Base-by-base conservation (phyloP, 1,284 basidiomycete genomes). In the Wallemia ichthyophaga region DNA sequence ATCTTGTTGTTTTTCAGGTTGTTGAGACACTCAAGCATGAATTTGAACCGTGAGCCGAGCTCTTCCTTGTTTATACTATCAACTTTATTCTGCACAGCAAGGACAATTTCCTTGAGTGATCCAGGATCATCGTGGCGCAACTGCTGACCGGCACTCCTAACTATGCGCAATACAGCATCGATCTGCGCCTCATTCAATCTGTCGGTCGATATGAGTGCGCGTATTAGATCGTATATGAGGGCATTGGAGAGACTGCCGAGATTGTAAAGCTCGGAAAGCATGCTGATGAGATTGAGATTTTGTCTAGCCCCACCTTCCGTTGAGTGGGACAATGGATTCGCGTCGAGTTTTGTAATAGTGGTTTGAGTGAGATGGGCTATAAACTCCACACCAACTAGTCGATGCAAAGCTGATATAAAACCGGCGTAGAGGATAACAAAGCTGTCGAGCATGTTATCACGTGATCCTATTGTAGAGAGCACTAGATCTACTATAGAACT, bases 251-350 rank as follows among this genome's bases (percentile, higher is more conserved):
- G 77, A 25, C 96, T 85, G 69, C 87, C 84, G 66, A 95, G 85
- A 68, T 96, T 96, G 73, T 96, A 96, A 32, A 98, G 72, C 67
- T 96, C 87, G 1, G 87, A 84, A 24, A 95, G 73, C 9, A 98
- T 75, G 0, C 86, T 79, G 28, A 91, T 75, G 27, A 99, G 71
- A 68, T 98, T 98, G 19, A 83, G 79, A 62, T 81, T 82, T 68
- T 94, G 85, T 69, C 95, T 95, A 27, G 83, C 82, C 1, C 65
- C 61, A n/a, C 71, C 70, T 33, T 64, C 60, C 31, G 48, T 23
- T 1, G 58, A 26, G 1, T 60, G 25, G 7, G 58, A 31, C 0
- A 61, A 60, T n/a, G 61, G 59, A 15, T 27, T 60, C 7, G 57
- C 56, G 27, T 85, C 81, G 63, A 85, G 88, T 1, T 72, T 71